These are phyloP conservation scores for Carex pumila DNA, from an alignment of 176 grass and related monocot species.

Conservation along the genomic window DNA sequence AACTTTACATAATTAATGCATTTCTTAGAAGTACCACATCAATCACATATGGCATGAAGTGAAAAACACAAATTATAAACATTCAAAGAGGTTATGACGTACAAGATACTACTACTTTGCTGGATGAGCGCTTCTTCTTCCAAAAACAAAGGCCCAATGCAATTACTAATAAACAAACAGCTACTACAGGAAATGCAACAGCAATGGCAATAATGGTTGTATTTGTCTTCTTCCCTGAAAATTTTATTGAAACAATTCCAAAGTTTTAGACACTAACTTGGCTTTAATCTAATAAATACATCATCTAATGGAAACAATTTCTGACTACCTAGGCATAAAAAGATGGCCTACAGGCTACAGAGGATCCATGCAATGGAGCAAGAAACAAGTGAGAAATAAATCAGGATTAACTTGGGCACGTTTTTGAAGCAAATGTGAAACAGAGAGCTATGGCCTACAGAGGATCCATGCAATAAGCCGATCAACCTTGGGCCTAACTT, in stretches of 20 bases:
- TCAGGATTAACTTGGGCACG: neutral
- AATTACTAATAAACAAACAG: constrained; percentile 15
- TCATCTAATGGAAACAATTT: neutral
- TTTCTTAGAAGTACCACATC: neutral
- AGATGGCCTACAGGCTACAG: too few relatives aligned
- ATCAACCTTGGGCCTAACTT: too few relatives aligned
- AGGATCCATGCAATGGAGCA: too few relatives aligned
- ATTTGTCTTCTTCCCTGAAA: constrained; percentile 34
- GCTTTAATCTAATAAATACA: neutral
- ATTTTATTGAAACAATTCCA: neutral
- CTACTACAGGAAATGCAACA: constrained; percentile 33
- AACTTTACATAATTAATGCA: neutral
- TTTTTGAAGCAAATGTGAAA: neutral
- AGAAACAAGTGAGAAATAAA: neutral
- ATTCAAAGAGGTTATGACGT: constrained; percentile 22
- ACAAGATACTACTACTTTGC: constrained; percentile 14
- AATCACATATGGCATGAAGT: neutral
- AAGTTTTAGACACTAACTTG: neutral
- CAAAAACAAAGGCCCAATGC: constrained; percentile 23
- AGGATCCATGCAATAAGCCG: neutral
- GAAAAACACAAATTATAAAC: neutral
- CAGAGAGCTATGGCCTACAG: neutral
- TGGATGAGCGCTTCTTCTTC: constrained; percentile 12
- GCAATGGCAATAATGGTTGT: constrained; percentile 15
- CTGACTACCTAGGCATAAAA: neutral